phyloP scores from a whole-genome alignment of 768 basidiomycete genomes.

The Paxillus rubicundulus region DNA sequence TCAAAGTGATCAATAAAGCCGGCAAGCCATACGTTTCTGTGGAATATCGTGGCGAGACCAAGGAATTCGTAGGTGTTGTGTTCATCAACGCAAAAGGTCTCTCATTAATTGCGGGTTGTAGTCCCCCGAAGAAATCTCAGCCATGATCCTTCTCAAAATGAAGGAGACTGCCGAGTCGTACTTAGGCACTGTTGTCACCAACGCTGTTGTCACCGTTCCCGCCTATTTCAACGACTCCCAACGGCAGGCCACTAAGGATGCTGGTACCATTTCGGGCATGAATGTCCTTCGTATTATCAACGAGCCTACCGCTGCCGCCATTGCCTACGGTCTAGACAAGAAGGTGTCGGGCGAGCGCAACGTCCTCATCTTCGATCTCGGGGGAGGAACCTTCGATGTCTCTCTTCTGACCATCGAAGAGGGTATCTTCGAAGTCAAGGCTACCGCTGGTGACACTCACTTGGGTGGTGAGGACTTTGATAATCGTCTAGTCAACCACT shows the following conservation, averaged over 20 bases:
- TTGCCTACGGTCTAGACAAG: slow-evolving; percentile 98
- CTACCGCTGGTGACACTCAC: slow-evolving; percentile 97
- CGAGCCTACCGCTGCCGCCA: slow-evolving; percentile 97
- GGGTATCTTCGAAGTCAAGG: slow-evolving; percentile 98
- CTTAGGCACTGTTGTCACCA: slow-evolving; percentile 76
- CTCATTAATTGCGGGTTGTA: slow-evolving; percentile 31
- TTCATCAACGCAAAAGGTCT: slow-evolving; percentile 4
- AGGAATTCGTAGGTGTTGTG: slow-evolving; percentile 74
- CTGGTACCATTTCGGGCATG: slow-evolving; percentile 89
- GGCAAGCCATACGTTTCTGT: slow-evolving; percentile 90
- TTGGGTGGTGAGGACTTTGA: slow-evolving; percentile 99
- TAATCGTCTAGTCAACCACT: slow-evolving; percentile 96
- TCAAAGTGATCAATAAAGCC: slow-evolving; percentile 81
- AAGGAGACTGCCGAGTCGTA: slow-evolving; percentile 98
- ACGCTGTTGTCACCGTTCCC: slow-evolving; percentile 95
- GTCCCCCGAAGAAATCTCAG: slow-evolving; percentile 97
- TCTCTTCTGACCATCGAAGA: slow-evolving; percentile 95
- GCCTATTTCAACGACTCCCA: slow-evolving; percentile 99
- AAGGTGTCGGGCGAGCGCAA: slow-evolving; percentile 88
- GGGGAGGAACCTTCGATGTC: slow-evolving; percentile 98
- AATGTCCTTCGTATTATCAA: slow-evolving; percentile 99
- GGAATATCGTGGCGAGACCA: slow-evolving; percentile 89
- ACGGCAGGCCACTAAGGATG: slow-evolving; percentile 97
- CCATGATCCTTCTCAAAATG: slow-evolving; percentile 98
- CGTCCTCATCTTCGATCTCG: slow-evolving; percentile 97